Base-by-base conservation (phyloP, 176 grass and related monocot genomes). In the Ampelocalamus luodianensis region DNA sequence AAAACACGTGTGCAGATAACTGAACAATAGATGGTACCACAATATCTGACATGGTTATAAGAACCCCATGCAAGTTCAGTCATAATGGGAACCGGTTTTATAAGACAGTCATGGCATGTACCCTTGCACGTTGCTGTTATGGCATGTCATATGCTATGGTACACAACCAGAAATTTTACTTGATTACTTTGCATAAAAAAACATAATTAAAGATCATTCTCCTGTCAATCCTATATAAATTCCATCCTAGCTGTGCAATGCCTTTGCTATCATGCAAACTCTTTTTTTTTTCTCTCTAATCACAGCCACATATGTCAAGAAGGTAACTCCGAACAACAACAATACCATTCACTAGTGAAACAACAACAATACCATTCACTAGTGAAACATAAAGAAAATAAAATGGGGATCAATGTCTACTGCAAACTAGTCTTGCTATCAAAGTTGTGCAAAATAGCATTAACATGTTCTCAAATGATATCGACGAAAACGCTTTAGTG, bases 231-330 rank as follows among this genome's bases (percentile, higher is more conserved):
- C 13, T 8, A 44, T 24, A 42, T 43, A 78, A 78, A 44, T 61
- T 61, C 38, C 75, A 44, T 78, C 38, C 55, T 78, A 24, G 53
- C 36, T 40, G 53, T 78, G 24, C n/a, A 38, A 58, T 76, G 74
- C 54, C 74, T 77, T 24, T 60, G 50, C 54, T 60, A 42, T 66
- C 54, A 77, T 60, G 37, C 55, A 40, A 61, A 77, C 37, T 17
- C 38, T 10, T n/a, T 56, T 76, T 38, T 10, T 18, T 38, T 32
- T 12, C 20, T 38, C 50, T 12, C 20, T 38, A 76, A n/a, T n/a
- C 72, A 76, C 32, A 76, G 50, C 72, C 29, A 76, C 18, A 75
- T 75, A 55, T 75, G 32, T 55, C 29, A 20, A 75, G 49, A 75
- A 75, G 38, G 72, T 10, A 73, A 73, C 46, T 50, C 23, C 50